A percentile compares a stretch with the other conserved stretches of the same genome.
These are phyloP conservation scores for Arachis stenosperma DNA, from an alignment of 306 rosid species.

Conservation along the genomic window DNA sequence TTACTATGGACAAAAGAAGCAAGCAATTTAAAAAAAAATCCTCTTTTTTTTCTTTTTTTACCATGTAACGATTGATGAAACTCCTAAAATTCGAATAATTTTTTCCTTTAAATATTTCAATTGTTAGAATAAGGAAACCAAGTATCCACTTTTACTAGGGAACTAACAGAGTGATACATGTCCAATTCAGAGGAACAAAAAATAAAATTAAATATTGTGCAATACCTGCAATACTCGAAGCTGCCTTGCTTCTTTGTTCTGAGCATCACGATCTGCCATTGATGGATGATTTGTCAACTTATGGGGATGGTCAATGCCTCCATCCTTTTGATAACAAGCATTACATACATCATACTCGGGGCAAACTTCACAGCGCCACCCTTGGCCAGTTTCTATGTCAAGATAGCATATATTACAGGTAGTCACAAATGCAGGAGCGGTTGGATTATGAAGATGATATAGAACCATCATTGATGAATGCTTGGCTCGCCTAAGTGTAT, in stretches of 20 bases:
- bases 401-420: slow-evolving; percentile 79
- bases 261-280: slow-evolving; percentile 90
- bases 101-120: slow-evolving; percentile 2
- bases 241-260: slow-evolving; percentile 96
- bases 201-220: slow-evolving; percentile 17
- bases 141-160: slow-evolving; percentile 20
- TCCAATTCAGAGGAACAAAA: neutral
- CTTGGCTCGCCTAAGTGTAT: slow-evolving; percentile 95
- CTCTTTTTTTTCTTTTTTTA: neutral
- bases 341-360: slow-evolving; percentile 94
- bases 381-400: slow-evolving; percentile 96
- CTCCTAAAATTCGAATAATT: neutral
- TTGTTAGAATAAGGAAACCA: slow-evolving; percentile 22
- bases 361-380: slow-evolving; percentile 98
- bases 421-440: slow-evolving; percentile 92
- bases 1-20: neutral
- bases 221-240: slow-evolving; percentile 79
- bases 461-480: slow-evolving; percentile 99
- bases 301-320: slow-evolving; percentile 87
- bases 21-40: neutral
- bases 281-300: slow-evolving; percentile 97
- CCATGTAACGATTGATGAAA: too few species aligned
- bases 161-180: neutral
- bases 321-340: slow-evolving; percentile 89
- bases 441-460: slow-evolving; percentile 98